Percentiles rank a stretch among this genome's conserved stretches.
Evolutionary conservation across 495 filamentous ascomycete genomes (phyloP).

Genomic region (Aspergillus leporis): DNA sequence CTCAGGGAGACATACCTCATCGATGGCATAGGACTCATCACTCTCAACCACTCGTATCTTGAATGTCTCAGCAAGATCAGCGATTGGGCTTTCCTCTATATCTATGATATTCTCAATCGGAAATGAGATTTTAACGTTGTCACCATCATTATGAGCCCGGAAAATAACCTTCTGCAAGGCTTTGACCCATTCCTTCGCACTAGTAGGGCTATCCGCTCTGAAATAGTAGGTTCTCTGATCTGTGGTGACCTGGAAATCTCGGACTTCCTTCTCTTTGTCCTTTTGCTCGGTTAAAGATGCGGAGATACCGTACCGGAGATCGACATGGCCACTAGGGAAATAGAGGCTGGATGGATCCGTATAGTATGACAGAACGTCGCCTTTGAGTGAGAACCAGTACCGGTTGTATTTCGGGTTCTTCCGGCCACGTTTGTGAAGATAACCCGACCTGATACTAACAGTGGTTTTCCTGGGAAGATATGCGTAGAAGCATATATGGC

Average conservation of each 20-base stretch:
- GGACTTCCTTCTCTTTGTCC: conserved; percentile 66
- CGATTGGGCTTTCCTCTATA: conserved; percentile 86
- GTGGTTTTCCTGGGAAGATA: conserved; percentile 90
- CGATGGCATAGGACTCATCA: conserved; percentile 89
- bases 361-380: conserved; percentile 94
- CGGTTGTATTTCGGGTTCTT: conserved; percentile 87
- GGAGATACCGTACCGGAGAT: conserved; percentile 88
- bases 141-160: conserved; percentile 91
- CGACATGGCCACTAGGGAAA: conserved; percentile 89
- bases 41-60: conserved; percentile 91
- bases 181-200: conserved; percentile 97
- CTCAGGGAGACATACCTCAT: conserved; percentile 65
- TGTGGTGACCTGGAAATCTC: conserved; percentile 78
- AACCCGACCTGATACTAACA: conserved; percentile 80
- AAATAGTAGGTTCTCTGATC: conserved; percentile 84
- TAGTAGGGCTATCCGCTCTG: conserved; percentile 81
- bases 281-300: conserved; percentile 69
- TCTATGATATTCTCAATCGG: conserved; percentile 89
- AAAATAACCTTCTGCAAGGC: conserved; percentile 93
- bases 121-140: conserved; percentile 94
- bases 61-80: conserved; percentile 91
- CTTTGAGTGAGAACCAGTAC: conserved; percentile 96
- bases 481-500: conserved; percentile 95
- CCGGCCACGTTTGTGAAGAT: conserved; percentile 84
- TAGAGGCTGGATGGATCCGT: conserved; percentile 80